phyloP scores from a whole-genome alignment of 352 stramenopile species.

The Phytophthora pini region DNA sequence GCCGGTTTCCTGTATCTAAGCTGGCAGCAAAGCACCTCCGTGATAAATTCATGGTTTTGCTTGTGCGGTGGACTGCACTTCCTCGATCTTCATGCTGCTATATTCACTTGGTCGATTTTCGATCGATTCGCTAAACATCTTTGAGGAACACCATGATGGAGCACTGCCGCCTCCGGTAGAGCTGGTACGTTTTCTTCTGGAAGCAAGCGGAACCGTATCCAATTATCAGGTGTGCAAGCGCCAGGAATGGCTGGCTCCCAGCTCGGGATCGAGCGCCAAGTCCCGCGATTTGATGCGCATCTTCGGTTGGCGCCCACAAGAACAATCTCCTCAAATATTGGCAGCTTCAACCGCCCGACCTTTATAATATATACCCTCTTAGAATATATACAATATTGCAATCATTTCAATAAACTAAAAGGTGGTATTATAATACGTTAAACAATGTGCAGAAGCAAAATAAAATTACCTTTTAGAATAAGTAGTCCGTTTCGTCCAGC shows the following conservation, averaged over 20 bases:
- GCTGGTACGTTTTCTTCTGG: neutral
- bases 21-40: neutral
- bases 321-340: conserved; percentile 18
- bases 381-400: neutral
- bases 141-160: too few species aligned
- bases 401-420: neutral
- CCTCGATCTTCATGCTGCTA: too few species aligned
- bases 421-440: neutral
- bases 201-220: conserved; percentile 7
- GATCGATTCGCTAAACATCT: too few species aligned
- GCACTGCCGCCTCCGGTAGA: too few species aligned
- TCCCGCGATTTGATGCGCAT: conserved; percentile 23
- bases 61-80: too few species aligned
- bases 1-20: too few species aligned
- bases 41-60: too few species aligned
- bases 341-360: neutral
- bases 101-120: too few species aligned
- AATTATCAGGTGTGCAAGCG: conserved; percentile 14
- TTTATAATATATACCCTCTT: neutral
- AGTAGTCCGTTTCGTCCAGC: conserved; percentile 21
- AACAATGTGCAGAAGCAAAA: too few species aligned
- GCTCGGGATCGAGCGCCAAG: conserved; percentile 9
- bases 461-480: neutral
- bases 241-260: conserved; percentile 27
- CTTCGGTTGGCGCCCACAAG: conserved; percentile 16